These are phyloP conservation scores for Corynespora cassiicola DNA, from an alignment of 2,329 filamentous ascomycete genomes.

Conservation along the genomic window DNA sequence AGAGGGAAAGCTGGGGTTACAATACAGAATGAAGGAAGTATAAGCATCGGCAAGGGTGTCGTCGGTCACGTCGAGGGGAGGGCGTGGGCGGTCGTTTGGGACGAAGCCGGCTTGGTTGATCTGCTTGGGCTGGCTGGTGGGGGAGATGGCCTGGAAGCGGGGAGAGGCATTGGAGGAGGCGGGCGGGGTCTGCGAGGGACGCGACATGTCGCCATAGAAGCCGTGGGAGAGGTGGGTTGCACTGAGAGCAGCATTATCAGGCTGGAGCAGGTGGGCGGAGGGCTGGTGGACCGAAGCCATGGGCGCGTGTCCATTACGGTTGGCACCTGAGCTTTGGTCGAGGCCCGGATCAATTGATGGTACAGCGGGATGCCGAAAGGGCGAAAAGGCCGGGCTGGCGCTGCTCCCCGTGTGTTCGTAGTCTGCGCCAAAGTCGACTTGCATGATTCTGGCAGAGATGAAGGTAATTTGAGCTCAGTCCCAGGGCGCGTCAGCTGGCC, in stretches of 20 bases:
- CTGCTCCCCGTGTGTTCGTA: slow-evolving; percentile 39
- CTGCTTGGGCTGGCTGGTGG: slow-evolving; percentile 43
- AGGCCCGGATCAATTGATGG: slow-evolving; percentile 45
- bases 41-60: slow-evolving; percentile 82
- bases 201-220: slow-evolving; percentile 48
- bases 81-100: slow-evolving; percentile 63
- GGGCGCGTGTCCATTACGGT: slow-evolving; percentile 43
- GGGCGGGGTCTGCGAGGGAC: slow-evolving; percentile 43
- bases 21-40: slow-evolving; percentile 84
- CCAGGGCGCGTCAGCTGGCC: slow-evolving; percentile 37
- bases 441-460: slow-evolving; percentile 38
- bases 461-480: slow-evolving; percentile 27
- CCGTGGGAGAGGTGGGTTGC: slow-evolving; percentile 35
- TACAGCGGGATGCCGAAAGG: slow-evolving; percentile 43
- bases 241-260: slow-evolving; percentile 40
- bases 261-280: slow-evolving; percentile 41
- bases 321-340: slow-evolving; percentile 39
- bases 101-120: slow-evolving; percentile 34
- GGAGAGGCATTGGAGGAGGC: slow-evolving; percentile 46
- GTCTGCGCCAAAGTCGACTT: slow-evolving; percentile 44
- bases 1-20: slow-evolving; percentile 81
- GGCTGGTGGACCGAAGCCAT: slow-evolving; percentile 41
- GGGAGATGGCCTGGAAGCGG: slow-evolving; percentile 45
- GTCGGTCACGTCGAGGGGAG: slow-evolving; percentile 71
- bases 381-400: slow-evolving; percentile 36